These are phyloP conservation scores for Rusavskia elegans DNA, from an alignment of 495 filamentous ascomycete species.

Conservation along the genomic window DNA sequence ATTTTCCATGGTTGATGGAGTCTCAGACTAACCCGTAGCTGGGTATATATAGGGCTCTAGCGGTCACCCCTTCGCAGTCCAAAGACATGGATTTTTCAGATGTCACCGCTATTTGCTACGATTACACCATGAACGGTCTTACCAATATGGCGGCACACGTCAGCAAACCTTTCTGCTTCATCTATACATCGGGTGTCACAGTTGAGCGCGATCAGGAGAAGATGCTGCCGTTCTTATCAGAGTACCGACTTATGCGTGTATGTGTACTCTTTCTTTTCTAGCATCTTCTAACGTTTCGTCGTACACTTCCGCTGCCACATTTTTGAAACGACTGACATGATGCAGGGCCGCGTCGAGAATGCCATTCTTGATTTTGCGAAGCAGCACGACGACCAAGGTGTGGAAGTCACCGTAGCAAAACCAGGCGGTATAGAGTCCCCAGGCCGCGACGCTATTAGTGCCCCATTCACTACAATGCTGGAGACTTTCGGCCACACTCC, in stretches of 20 bases:
- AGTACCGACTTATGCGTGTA: conserved; percentile 28
- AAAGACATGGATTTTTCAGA: conserved; percentile 21
- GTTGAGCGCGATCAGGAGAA: conserved; percentile 24
- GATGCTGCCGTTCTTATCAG: conserved; percentile 15
- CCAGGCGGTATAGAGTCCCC: conserved; percentile 3
- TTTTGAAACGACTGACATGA: neutral
- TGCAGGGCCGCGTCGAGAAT: conserved; percentile 3
- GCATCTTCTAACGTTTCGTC: neutral
- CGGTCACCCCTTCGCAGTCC: conserved; percentile 23
- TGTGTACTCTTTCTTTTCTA: conserved; percentile 7
- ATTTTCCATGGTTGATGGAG: neutral
- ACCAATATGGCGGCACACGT: conserved; percentile 17
- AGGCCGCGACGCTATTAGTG: neutral
- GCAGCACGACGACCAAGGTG: neutral
- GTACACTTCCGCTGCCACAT: neutral
- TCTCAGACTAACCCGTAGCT: neutral
- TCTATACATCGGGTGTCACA: conserved; percentile 29
- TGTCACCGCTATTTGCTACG: conserved; percentile 26
- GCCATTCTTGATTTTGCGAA: conserved; percentile 2
- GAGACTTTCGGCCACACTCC: conserved; percentile 13
- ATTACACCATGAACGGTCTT: conserved; percentile 25
- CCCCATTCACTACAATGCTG: conserved; percentile 1
- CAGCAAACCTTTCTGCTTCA: conserved; percentile 24
- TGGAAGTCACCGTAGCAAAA: conserved; percentile 4
- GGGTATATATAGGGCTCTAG: conserved; percentile 21